Conservation (phyloP, 306 rosid species). For the Vigna hirtella region DNA sequence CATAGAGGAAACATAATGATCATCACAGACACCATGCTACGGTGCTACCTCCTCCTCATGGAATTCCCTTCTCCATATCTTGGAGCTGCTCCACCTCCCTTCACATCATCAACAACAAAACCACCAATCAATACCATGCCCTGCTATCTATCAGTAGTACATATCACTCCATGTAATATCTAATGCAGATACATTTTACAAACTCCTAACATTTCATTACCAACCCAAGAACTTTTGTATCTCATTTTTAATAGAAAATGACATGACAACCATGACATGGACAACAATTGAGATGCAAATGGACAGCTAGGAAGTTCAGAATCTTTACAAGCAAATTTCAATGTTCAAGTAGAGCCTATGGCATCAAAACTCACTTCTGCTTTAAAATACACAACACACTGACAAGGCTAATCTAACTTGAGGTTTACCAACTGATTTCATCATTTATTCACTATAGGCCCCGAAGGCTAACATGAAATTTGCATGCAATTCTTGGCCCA, state of each 20-base stretch:
- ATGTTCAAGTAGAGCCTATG: background rate
- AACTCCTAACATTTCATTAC: background rate
- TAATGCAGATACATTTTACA: background rate
- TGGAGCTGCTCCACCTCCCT: background rate
- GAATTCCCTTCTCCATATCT: background rate
- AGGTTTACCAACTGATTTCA: background rate
- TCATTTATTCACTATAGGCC: background rate
- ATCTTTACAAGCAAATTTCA: background rate
- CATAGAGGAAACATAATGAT: no score
- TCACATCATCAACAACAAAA: background rate
- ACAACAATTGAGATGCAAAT: background rate
- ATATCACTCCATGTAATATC: background rate
- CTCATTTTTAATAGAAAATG: background rate
- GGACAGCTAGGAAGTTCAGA: background rate
- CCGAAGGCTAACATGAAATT: background rate
- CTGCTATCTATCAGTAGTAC: no score
- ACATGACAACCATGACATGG: no score
- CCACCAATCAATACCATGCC: no score
- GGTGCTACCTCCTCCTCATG: background rate
- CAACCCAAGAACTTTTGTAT: background rate
- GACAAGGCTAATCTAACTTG: background rate
- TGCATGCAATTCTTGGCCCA: background rate
- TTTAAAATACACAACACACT: background rate
- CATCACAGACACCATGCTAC: no score
- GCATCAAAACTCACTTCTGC: background rate